phyloP scores from a whole-genome alignment of 2,329 filamentous ascomycete species.

The Epichloe amarillans region DNA sequence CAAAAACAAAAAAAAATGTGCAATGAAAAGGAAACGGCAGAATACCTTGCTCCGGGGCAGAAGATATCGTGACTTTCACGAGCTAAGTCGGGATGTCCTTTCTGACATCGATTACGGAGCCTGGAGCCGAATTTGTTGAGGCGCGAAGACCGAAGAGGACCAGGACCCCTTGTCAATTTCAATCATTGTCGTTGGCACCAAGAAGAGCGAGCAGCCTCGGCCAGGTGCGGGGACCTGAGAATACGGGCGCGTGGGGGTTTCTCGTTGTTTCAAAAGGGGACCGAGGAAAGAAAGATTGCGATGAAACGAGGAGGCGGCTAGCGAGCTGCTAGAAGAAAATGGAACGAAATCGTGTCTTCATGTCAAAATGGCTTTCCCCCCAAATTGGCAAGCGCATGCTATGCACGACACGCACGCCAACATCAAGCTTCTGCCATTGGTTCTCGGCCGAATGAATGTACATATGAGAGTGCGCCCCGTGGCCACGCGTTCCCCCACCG shows the following conservation, averaged over 20 bases:
- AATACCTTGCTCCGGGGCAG: too few relatives aligned
- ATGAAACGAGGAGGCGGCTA: too few relatives aligned
- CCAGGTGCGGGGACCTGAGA: neutral
- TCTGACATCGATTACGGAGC: too few relatives aligned
- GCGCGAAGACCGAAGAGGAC: neutral
- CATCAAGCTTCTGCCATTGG: neutral
- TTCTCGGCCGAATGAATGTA: neutral
- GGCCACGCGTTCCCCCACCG: neutral
- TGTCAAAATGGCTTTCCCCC: too few relatives aligned
- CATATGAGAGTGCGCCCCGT: neutral
- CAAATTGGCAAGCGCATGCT: neutral
- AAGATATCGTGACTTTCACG: neutral
- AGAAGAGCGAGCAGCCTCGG: neutral
- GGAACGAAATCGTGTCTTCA: too few relatives aligned
- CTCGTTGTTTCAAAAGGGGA: neutral
- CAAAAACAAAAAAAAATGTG: too few relatives aligned
- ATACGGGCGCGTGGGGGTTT: neutral
- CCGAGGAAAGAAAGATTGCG: too few relatives aligned
- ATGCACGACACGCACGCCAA: neutral
- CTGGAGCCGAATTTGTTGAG: constrained; percentile 6
- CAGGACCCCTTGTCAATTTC: neutral
- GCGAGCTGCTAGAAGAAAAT: too few relatives aligned
- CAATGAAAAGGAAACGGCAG: too few relatives aligned
- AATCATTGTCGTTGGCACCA: neutral
- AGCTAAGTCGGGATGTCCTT: constrained; percentile 11